Evolutionary conservation across 805 yeast genomes (phyloP), one percentile per base, ranked within the genome.

Genomic region (Pichia nakasei): DNA sequence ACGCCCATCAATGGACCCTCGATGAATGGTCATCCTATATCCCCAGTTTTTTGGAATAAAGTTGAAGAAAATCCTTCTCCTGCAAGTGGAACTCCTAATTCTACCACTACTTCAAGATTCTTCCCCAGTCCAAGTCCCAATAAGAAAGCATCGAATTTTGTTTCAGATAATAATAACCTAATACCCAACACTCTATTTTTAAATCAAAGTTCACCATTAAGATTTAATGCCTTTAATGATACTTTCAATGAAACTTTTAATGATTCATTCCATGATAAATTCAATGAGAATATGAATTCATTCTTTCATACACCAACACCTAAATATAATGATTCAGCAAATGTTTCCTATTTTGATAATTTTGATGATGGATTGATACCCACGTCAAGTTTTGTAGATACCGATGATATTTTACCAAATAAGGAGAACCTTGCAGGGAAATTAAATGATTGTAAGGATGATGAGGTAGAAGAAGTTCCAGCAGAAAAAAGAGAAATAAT

Each of bases 61-160:
- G 57, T 54, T 22, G 56, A 59, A 4, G 13, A 24, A 24, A 24
- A 7, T 24, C 27, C 27, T 24, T 11, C 27, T 24, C 27, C 12
- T 13, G 15, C 32, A 24, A 24, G 27, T 15, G 32, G 17, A 29
- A 29, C 32, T 15, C 17, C 32, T 7, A 29, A 29, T 29, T 29
- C 32, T 13, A 13, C 27, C 9, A 24, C 9, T 24, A 29, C 32
- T 29, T 49, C 67, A 4, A 47, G 68, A 22, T 63, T 64, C 41
- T 64, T 64, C 41, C 68, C 68, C 3, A 59, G 64, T 29, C 67
- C 67, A 4, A 35, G 34, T 13, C 15, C 45, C 8, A 38, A 34
- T 32, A 32, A 29, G 6, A 9, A 29, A 13, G 34, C 18, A 15
- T 34, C 31, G 24, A 18, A 26, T 9, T 37, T 24, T n/a, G 22